phyloP scores from a whole-genome alignment of 768 basidiomycete species.

The Sistotremastrum suecicum region DNA sequence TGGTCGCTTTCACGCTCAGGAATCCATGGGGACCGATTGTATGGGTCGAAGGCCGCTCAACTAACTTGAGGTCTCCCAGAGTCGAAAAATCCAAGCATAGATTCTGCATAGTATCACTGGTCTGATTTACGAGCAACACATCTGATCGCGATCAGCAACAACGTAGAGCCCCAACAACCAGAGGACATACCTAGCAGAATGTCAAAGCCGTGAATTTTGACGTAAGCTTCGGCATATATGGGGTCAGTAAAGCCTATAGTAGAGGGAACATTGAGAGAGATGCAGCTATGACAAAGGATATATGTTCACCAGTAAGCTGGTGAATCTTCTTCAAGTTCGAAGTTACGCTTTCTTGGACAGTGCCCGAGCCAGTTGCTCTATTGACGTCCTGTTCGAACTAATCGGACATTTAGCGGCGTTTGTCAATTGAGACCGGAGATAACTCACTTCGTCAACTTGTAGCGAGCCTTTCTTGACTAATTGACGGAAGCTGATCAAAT shows the following conservation, averaged over 20 bases:
- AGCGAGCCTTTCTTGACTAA: constrained; percentile 85
- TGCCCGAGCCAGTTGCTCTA: constrained; percentile 74
- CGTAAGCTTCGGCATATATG: constrained; percentile 95
- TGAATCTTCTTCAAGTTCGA: constrained; percentile 88
- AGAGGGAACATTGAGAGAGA: constrained; percentile 1
- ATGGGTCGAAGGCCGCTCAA: constrained; percentile 88
- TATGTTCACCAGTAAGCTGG: constrained; percentile 70
- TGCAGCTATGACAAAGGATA: not conserved
- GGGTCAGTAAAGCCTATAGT: constrained; percentile 85
- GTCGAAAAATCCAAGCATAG: constrained; percentile 96
- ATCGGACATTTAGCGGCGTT: not conserved
- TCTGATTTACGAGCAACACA: constrained; percentile 94
- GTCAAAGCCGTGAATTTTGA: constrained; percentile 96
- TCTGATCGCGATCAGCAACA: constrained; percentile 29
- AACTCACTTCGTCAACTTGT: constrained; percentile 58
- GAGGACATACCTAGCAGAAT: constrained; percentile 62
- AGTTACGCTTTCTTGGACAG: constrained; percentile 83
- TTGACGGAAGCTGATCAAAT: constrained; percentile 82
- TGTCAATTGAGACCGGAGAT: not conserved
- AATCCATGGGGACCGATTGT: constrained; percentile 93
- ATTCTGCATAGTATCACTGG: constrained; percentile 85
- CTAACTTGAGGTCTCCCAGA: constrained; percentile 90
- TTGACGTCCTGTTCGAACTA: constrained; percentile 85
- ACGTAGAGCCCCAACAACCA: not conserved
- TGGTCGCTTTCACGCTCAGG: constrained; percentile 97